phyloP scores from a whole-genome alignment of 2,329 filamentous ascomycete species.

The Exophiala xenobiotica region DNA sequence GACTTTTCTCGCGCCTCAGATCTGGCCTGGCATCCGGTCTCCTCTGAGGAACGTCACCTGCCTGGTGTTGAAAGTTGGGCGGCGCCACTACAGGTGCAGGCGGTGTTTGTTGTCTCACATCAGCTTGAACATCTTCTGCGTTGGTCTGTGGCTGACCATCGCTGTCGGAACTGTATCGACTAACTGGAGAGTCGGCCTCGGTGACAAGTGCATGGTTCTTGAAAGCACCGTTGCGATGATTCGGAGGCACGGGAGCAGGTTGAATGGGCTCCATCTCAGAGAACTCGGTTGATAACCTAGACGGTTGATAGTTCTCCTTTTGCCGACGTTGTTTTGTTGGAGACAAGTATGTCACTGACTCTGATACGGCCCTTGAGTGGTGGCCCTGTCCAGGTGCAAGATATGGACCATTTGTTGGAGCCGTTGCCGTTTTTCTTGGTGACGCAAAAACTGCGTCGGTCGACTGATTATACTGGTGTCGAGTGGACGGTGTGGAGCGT shows the following conservation, averaged over 20 bases:
- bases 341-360: constrained; percentile 25
- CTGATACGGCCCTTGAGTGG: constrained; percentile 31
- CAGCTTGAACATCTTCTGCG: constrained; percentile 36
- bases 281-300: constrained; percentile 25
- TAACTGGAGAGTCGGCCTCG: constrained; percentile 33
- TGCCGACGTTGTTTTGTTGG: constrained; percentile 21
- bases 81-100: constrained; percentile 76
- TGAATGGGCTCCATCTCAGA: constrained; percentile 20
- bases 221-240: constrained; percentile 33
- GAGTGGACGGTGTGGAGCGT: constrained; percentile 55
- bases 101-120: constrained; percentile 53
- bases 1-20: constrained; percentile 75
- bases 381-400: constrained; percentile 23
- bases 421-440: constrained; percentile 34
- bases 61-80: constrained; percentile 74
- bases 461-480: constrained; percentile 42
- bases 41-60: constrained; percentile 67
- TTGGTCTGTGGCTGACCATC: constrained; percentile 33
- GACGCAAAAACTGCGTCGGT: constrained; percentile 52
- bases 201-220: constrained; percentile 21
- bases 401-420: constrained; percentile 22
- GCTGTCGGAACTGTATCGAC: constrained; percentile 42
- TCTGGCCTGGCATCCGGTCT: constrained; percentile 74
- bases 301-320: constrained; percentile 20
- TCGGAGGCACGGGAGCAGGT: constrained; percentile 38